A percentile compares a stretch with the other conserved stretches of the same genome.
These are phyloP conservation scores for Yamadazyma friedrichii DNA, from an alignment of 1,139 yeast species.

Conservation along the genomic window DNA sequence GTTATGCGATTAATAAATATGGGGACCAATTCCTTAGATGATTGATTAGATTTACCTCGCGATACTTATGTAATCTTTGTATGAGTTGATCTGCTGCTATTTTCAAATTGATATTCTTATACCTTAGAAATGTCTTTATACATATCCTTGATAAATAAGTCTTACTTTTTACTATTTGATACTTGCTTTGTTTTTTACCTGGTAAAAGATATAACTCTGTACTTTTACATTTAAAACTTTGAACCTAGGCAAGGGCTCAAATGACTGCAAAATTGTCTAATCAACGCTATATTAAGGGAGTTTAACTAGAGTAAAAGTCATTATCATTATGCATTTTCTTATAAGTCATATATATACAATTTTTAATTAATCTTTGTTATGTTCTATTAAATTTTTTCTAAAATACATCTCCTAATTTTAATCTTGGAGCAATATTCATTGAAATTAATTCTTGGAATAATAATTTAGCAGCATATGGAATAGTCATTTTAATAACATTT, in stretches of 20 bases:
- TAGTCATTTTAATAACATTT: conserved; percentile 86
- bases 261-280: too few relatives aligned
- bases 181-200: too few relatives aligned
- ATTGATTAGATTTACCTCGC: neutral
- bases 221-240: too few relatives aligned
- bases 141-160: too few relatives aligned
- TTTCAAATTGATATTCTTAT: too few relatives aligned
- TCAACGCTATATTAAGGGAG: too few relatives aligned
- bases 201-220: too few relatives aligned
- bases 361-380: neutral
- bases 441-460: conserved; percentile 93
- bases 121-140: too few relatives aligned
- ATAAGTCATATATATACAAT: neutral
- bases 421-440: conserved; percentile 96
- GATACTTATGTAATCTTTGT: neutral
- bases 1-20: neutral
- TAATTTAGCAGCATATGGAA: conserved; percentile 96
- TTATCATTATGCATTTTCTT: conserved; percentile 3
- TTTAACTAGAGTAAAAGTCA: neutral
- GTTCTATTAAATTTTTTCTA: conserved; percentile 18
- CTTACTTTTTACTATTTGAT: too few relatives aligned
- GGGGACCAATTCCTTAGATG: neutral
- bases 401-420: conserved; percentile 85
- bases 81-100: too few relatives aligned
- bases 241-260: too few relatives aligned